Evolutionary conservation across 169 alveolate species (phyloP), one percentile per base, ranked within the genome.

Genomic region (Fabrea salina): DNA sequence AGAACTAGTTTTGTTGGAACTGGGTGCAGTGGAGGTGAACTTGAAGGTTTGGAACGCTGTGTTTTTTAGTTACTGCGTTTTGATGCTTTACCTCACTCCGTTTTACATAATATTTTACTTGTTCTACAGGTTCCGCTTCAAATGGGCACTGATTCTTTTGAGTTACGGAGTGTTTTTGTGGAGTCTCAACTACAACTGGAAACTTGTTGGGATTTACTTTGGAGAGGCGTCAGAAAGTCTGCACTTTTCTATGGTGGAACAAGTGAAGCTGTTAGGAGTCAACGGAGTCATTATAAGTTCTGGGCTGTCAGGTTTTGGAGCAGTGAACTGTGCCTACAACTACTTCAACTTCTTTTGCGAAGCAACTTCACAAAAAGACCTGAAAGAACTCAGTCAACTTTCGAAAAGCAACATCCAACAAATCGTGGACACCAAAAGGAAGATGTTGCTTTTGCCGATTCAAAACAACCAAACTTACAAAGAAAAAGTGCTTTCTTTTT

Each of bases 301-400:
- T 53, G 44, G 22, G 4, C 11, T 74, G 7, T 74, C 81, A 50
- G 81, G 81, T 22, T 74, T 74, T 32, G 81, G 81, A 30, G 81
- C 81, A 51, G 40, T 74, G 6, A 74, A 53, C 74, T 74, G 81
- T 43, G 40, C 81, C 39, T 74, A 74, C 40, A 50, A 51, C 32
- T 74, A 51, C 50, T 74, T 74, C 35, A 74, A 74, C 39, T 74
- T 74, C 49, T 74, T 74, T 39, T 53, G 54, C 32, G 79, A 43
- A 35, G 59, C 39, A 37, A 11, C 58, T n/a, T 22, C 33, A 3
- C n/a, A 74, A 51, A 71, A 19, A 32, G 33, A 25, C 2, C 8
- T 54, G 13, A 27, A 54, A n/a, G 81, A 54, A 32, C 25, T 35
- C 13, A 30, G 30, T 5, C 16, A n/a, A 35, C 33, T 53, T 4